Conservation (phyloP, 495 filamentous ascomycete genomes). For the Parathielavia appendiculata region DNA sequence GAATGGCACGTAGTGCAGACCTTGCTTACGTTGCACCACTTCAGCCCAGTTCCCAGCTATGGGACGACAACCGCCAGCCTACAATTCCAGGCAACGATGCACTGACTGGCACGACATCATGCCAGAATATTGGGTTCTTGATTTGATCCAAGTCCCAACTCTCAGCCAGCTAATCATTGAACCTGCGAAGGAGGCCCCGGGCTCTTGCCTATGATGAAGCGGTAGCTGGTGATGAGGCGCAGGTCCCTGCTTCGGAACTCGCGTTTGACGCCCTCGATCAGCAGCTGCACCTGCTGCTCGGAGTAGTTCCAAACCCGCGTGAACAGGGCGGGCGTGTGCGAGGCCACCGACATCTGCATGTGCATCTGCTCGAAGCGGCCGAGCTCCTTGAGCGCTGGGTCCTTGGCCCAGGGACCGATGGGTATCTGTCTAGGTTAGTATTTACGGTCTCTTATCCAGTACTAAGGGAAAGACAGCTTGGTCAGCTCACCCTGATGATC, state of each 20-base stretch:
- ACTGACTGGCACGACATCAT: too few species aligned
- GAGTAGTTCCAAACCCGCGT: constrained; percentile 12
- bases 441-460: too few species aligned
- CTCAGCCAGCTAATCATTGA: neutral
- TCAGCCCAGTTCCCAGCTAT: too few species aligned
- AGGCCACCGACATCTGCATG: constrained; percentile 27
- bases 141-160: neutral
- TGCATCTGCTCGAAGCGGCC: constrained; percentile 33
- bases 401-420: constrained; percentile 49
- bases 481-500: constrained; percentile 23
- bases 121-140: too few species aligned
- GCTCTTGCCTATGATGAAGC: constrained; percentile 22
- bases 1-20: too few species aligned
- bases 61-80: too few species aligned
- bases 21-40: too few species aligned
- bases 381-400: constrained; percentile 47
- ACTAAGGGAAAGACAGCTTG: too few species aligned
- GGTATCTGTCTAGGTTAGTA: constrained; percentile 35
- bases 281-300: constrained; percentile 17
- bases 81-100: too few species aligned
- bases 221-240: constrained; percentile 25
- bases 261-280: constrained; percentile 27
- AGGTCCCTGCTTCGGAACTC: constrained; percentile 28
- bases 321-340: constrained; percentile 22
- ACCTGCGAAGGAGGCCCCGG: constrained; percentile 10